Evolutionary conservation across 805 yeast species (phyloP), one percentile per base, ranked within the genome.

Genomic region (Lachancea sp.): DNA sequence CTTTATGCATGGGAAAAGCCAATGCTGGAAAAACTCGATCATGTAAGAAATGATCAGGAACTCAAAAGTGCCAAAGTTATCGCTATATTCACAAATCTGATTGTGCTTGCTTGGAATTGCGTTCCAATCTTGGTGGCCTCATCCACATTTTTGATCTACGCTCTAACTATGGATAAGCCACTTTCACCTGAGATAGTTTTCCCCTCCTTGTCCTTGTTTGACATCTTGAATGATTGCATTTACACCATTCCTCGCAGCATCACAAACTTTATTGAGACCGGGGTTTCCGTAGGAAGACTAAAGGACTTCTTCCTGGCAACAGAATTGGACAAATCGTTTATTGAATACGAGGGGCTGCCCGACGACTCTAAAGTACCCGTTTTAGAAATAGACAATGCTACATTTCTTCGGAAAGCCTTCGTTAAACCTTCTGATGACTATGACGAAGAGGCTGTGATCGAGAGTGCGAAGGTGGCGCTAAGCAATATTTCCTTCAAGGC

Each of bases 1-100:
- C 63, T 82, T 22, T 82, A 81, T 54, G 78, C 85, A 0, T 82
- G 86, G 84, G 90, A 82, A 57, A 64, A 66, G 29, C 82, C 87
- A 20, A 78, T 81, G 79, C 54, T 78, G 31, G 65, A 68, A 17
- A 75, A 73, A 49, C 60, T 82, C 11, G 54, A 67, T 10, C 73
- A 71, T 46, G 70, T 77, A 25, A 73, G 89, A 67, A 79, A 82
- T 52, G 72, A 74, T 44, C 64, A 74, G 49, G 88, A 82, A 57
- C 62, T 82, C 51, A 65, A 60, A 31, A 79, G 76, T 50, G 60
- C 75, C 52, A 68, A 68, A 47, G 73, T 57, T 45, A 77, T 79
- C 45, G 77, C 81, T 35, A 51, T 72, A 12, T 57, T 70, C 20
- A 66, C 73, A 27, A 78, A 79, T 4, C 47, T 68, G 30, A 68